Conservation (phyloP, 148 eudicot genomes). For the Pouteria glomerata region DNA sequence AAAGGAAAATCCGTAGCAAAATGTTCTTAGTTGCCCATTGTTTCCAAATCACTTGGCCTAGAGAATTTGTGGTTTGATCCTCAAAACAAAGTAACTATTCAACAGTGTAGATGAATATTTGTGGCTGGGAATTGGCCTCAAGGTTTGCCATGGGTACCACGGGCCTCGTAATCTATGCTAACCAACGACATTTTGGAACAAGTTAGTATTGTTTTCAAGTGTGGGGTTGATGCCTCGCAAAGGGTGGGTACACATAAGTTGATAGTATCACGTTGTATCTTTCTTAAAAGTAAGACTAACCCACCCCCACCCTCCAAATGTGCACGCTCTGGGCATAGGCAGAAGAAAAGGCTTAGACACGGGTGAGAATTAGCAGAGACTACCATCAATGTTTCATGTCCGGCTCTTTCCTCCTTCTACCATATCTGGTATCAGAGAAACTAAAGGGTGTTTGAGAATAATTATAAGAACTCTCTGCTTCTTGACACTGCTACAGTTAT, state of each 20-base stretch:
- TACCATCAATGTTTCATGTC: background rate
- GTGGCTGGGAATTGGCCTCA: too few relatives aligned
- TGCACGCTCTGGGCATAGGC: background rate
- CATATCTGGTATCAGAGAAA: background rate
- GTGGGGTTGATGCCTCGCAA: too few relatives aligned
- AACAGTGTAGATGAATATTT: background rate
- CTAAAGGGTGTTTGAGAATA: too few relatives aligned
- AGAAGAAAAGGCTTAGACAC: background rate
- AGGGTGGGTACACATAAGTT: too few relatives aligned
- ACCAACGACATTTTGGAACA: too few relatives aligned
- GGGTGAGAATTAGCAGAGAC: background rate
- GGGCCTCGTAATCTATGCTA: too few relatives aligned
- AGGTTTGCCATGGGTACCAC: too few relatives aligned
- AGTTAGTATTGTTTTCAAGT: too few relatives aligned
- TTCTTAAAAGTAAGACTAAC: background rate
- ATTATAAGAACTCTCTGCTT: slow-evolving; percentile 1
- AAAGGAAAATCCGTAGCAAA: background rate
- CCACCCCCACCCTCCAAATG: background rate
- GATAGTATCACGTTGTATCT: too few relatives aligned
- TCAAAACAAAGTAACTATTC: background rate
- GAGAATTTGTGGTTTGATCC: background rate
- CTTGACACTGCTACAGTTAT: background rate
- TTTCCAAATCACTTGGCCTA: background rate
- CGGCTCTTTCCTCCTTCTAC: background rate
- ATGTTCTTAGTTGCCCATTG: background rate